Evolutionary conservation across 768 basidiomycete genomes (phyloP), one percentile per base, ranked within the genome.

Genomic region (Pseudohyphozyma bogoriensis): DNA sequence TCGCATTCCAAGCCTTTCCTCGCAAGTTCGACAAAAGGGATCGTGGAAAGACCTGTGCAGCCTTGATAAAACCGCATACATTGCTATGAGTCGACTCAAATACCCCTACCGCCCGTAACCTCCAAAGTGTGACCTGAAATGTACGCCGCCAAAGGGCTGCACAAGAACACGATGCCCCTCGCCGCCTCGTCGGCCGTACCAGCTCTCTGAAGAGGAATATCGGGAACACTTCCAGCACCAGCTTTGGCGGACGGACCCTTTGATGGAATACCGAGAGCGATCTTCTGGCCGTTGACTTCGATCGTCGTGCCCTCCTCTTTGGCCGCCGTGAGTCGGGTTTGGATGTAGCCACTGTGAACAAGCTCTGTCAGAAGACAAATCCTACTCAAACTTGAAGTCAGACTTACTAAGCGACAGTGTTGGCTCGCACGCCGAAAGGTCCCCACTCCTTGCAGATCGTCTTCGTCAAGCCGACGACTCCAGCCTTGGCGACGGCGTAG

Each of bases 361-460:
- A n/a, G n/a, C 87, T 28, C 85, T 84, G 51, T 86, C 84, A 26
- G 29, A 29, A 35, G 20, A 4, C 32, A 35, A 1, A 51, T 32
- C 5, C n/a, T n/a, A n/a, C n/a, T n/a, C n/a, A n/a, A n/a, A n/a
- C n/a, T n/a, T n/a, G n/a, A n/a, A n/a, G n/a, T n/a, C n/a, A n/a
- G n/a, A n/a, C n/a, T n/a, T n/a, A n/a, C n/a, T 22, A 44, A 31
- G 87, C 87, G 44, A 90, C 75, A 5, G 85, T 84, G 76, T 90
- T 89, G 29, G 85, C 85, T 51, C 87, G 84, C 24, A 89, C 86
- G 66, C 83, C 83, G 74, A 84, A 88, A 6, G 77, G 74, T 37
- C 88, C 88, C 87, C 87, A 90, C 71, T 90, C 88, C 72, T 89
- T 90, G 53, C 83, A 83, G 65, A 87, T 82, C 44, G 87, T 89